phyloP scores from a whole-genome alignment of 2,329 filamentous ascomycete genomes.

The Arachnomyces sp. region DNA sequence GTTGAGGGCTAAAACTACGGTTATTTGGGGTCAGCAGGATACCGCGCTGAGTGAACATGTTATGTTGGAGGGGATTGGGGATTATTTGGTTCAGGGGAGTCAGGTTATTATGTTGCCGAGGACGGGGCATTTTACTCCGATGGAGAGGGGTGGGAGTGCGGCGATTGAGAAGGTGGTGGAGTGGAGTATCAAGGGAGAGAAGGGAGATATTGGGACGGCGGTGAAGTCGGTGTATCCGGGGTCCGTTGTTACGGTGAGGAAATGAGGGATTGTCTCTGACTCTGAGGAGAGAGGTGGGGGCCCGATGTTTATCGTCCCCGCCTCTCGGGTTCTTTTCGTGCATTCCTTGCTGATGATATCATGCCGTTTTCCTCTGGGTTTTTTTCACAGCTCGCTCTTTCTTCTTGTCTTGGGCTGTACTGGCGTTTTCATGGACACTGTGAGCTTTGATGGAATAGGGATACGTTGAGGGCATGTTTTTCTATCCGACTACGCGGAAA shows the following conservation, averaged over 20 bases:
- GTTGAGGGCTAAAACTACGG: constrained; percentile 44
- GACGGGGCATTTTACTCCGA: constrained; percentile 47
- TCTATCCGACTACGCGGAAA: no score
- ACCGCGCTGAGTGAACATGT: constrained; percentile 42
- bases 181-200: constrained; percentile 32
- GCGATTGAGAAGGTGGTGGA: constrained; percentile 35
- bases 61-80: constrained; percentile 44
- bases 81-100: constrained; percentile 43
- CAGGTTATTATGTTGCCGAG: constrained; percentile 43
- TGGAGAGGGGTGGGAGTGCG: constrained; percentile 37
- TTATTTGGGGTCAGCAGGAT: constrained; percentile 48
- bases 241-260: constrained; percentile 24
- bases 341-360: no score
- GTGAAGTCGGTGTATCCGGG: constrained; percentile 26
- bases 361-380: no score
- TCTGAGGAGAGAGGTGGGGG: no score
- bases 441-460: no score
- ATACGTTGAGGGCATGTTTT: no score
- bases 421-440: no score
- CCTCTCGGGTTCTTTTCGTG: no score
- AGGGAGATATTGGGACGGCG: constrained; percentile 25
- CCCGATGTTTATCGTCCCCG: no score
- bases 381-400: no score
- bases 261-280: constrained; percentile 15
- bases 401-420: no score